Conservation (phyloP, 2,329 filamentous ascomycete genomes). For the Botrytis pseudocinerea region DNA sequence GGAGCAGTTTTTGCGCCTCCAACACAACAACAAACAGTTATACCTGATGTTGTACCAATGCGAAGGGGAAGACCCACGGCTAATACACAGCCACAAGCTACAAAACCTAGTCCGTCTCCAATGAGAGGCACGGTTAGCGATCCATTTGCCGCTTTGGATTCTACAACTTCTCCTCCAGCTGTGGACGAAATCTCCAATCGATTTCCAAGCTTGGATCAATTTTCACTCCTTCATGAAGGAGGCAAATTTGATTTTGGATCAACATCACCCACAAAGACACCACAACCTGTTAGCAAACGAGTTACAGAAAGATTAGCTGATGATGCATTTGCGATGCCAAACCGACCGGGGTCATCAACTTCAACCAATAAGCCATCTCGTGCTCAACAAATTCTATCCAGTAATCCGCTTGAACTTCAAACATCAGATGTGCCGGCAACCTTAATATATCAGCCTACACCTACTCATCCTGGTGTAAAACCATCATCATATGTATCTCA, state of each 20-base stretch:
- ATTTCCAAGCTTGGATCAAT: slow-evolving; percentile 92
- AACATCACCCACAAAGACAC: slow-evolving; percentile 49
- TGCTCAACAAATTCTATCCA: slow-evolving; percentile 64
- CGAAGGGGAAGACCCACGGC: slow-evolving; percentile 75
- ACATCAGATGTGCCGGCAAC: slow-evolving; percentile 46
- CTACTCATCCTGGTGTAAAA: slow-evolving; percentile 39
- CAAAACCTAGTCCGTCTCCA: slow-evolving; percentile 66
- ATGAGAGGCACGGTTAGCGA: slow-evolving; percentile 70
- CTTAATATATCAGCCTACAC: slow-evolving; percentile 39
- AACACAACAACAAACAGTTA: slow-evolving; percentile 65
- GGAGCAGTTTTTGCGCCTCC: slow-evolving; percentile 82
- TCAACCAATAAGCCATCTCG: slow-evolving; percentile 41
- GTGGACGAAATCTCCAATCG: slow-evolving; percentile 79
- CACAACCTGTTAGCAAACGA: slow-evolving; percentile 59
- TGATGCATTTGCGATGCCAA: slow-evolving; percentile 66
- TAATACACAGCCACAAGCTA: slow-evolving; percentile 48
- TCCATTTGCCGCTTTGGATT: slow-evolving; percentile 88
- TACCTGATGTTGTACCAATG: slow-evolving; percentile 94
- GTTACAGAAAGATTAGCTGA: slow-evolving; percentile 79
- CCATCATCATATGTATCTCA: slow-evolving; percentile 54
- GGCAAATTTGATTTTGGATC: slow-evolving; percentile 81
- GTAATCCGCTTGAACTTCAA: slow-evolving; percentile 59
- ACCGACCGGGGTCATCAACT: slow-evolving; percentile 27
- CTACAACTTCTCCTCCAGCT: slow-evolving; percentile 55
- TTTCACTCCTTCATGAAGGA: slow-evolving; percentile 84